A percentile compares a stretch with the other conserved stretches of the same genome.
phyloP scores from a whole-genome alignment of 768 basidiomycete species.

The Tricholoma terreum region DNA sequence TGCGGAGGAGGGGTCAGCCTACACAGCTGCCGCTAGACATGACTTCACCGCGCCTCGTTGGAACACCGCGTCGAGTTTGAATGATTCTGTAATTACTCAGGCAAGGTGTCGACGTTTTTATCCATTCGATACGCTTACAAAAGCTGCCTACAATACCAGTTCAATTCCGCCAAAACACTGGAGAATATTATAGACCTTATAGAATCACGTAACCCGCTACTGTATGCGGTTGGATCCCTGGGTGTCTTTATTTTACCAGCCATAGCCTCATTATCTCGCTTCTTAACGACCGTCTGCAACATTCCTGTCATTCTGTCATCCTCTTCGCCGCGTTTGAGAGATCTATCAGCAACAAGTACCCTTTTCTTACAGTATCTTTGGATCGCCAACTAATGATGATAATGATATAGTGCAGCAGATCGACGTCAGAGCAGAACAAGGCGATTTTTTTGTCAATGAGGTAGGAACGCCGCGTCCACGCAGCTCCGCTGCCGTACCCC shows the following conservation, averaged over 20 bases:
- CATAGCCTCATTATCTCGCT: slow-evolving; percentile 3
- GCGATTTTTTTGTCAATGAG: slow-evolving; percentile 40
- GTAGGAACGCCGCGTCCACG: slow-evolving; percentile 37
- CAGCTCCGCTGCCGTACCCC: slow-evolving; percentile 31
- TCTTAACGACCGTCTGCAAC: slow-evolving; percentile 14
- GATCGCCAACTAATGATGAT: not conserved
- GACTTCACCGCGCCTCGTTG: slow-evolving; percentile 34
- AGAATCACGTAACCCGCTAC: not conserved
- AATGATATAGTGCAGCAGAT: slow-evolving; percentile 54
- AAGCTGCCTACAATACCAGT: slow-evolving; percentile 25
- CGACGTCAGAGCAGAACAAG: slow-evolving; percentile 54
- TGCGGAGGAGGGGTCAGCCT: slow-evolving; percentile 16
- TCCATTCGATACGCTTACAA: not conserved
- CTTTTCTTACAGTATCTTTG: not conserved
- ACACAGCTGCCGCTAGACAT: slow-evolving; percentile 29
- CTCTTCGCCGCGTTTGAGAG: slow-evolving; percentile 30
- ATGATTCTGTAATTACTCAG: slow-evolving; percentile 39
- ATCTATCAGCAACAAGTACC: slow-evolving; percentile 41
- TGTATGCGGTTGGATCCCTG: not conserved
- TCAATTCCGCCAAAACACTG: slow-evolving; percentile 38
- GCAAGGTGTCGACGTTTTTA: slow-evolving; percentile 20
- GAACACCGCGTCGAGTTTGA: slow-evolving; percentile 25
- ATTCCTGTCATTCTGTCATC: slow-evolving; percentile 18
- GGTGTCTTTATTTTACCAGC: slow-evolving; percentile 1
- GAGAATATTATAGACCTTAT: slow-evolving; percentile 5